phyloP scores from a whole-genome alignment of 2,329 filamentous ascomycete genomes.

The Parafenestella ontariensis region DNA sequence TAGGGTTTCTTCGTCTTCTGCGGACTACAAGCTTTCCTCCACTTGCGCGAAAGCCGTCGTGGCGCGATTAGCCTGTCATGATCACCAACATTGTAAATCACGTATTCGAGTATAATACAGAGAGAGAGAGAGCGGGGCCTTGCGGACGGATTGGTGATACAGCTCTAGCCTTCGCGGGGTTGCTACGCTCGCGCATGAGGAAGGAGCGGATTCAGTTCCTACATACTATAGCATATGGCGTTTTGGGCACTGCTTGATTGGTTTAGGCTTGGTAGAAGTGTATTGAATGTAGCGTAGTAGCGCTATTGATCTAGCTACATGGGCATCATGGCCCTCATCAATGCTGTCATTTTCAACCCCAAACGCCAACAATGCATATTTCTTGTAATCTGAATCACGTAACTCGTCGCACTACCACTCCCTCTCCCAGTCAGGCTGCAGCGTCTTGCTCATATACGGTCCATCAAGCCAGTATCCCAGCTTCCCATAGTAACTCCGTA shows the following conservation, averaged over 20 bases:
- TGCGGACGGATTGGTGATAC: not conserved
- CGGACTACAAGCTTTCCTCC: conserved; percentile 84
- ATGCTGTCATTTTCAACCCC: not conserved
- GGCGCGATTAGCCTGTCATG: conserved; percentile 80
- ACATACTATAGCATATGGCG: conserved; percentile 25
- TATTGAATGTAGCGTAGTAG: conserved; percentile 6
- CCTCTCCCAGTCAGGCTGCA: conserved; percentile 45
- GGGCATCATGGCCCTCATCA: not conserved
- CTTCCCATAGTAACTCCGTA: conserved; percentile 92
- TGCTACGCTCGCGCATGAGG: not conserved
- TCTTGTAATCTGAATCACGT: not conserved
- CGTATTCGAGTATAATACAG: not conserved
- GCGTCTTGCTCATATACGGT: conserved; percentile 65
- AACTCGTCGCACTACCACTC: conserved; percentile 24
- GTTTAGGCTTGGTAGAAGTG: conserved; percentile 3
- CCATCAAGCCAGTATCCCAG: conserved; percentile 94
- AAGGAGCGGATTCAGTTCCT: not conserved
- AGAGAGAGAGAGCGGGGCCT: not conserved
- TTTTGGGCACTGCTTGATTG: conserved; percentile 10
- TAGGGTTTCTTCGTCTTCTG: conserved; percentile 89
- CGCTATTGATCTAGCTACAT: not conserved
- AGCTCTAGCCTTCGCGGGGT: not conserved
- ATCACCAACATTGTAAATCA: conserved; percentile 3
- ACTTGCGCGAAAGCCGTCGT: conserved; percentile 80
- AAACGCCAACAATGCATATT: not conserved